phyloP scores from a whole-genome alignment of 2,329 filamentous ascomycete species.

The Cytospora chrysosperma region DNA sequence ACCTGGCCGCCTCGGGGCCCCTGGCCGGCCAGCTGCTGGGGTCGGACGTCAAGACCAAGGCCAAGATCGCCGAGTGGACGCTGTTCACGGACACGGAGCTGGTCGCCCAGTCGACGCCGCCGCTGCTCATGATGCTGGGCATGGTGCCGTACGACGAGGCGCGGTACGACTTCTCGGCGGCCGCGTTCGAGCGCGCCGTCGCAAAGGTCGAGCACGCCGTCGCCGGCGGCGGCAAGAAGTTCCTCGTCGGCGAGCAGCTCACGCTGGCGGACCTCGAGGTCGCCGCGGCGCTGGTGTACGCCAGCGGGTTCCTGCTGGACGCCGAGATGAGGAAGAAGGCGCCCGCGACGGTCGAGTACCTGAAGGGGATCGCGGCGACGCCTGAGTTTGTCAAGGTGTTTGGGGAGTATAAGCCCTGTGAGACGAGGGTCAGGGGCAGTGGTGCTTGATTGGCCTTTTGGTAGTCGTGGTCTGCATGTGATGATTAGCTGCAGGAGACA shows the following conservation, averaged over 20 bases:
- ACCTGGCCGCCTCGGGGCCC: slow-evolving; percentile 46
- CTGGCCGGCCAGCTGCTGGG: slow-evolving; percentile 45
- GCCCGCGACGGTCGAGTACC: slow-evolving; percentile 35
- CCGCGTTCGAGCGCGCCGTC: slow-evolving; percentile 31
- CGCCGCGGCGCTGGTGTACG: slow-evolving; percentile 29
- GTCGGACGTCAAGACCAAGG: slow-evolving; percentile 38
- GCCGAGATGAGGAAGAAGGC: slow-evolving; percentile 36
- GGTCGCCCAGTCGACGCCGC: slow-evolving; percentile 25
- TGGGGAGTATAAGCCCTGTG: slow-evolving; percentile 34
- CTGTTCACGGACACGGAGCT: slow-evolving; percentile 41
- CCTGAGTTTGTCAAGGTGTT: slow-evolving; percentile 36
- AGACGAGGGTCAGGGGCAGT: slow-evolving; percentile 28
- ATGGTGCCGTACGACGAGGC: slow-evolving; percentile 32
- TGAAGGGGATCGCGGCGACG: slow-evolving; percentile 32
- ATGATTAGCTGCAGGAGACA: too few relatives aligned
- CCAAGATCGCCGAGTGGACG: slow-evolving; percentile 47
- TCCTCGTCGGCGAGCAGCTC: slow-evolving; percentile 38
- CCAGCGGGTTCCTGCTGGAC: slow-evolving; percentile 33
- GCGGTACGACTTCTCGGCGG: slow-evolving; percentile 26
- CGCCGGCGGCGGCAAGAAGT: slow-evolving; percentile 36
- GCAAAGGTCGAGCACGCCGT: slow-evolving; percentile 34
- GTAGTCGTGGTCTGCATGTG: too few relatives aligned
- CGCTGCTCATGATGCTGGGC: slow-evolving; percentile 29
- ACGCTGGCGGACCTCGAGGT: slow-evolving; percentile 41
- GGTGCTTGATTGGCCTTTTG: too few relatives aligned